Evolutionary conservation across 1,139 yeast genomes (phyloP).

Genomic region (Candida labiduridarum): DNA sequence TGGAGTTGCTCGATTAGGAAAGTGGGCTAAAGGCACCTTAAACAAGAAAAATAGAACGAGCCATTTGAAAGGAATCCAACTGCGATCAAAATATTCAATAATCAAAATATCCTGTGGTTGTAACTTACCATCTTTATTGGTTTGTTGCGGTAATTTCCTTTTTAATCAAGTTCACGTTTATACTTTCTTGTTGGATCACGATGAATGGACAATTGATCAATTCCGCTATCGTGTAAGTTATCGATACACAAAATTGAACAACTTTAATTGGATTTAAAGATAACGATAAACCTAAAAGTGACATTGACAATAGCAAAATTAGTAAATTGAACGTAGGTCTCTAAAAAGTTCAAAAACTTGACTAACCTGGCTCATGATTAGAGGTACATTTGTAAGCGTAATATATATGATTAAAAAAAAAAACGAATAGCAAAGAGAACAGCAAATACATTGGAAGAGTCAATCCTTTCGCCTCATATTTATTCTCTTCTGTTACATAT

Average conservation of each 20-base stretch:
- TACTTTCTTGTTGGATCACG: not conserved
- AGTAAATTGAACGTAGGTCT: not conserved
- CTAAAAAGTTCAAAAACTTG: not conserved
- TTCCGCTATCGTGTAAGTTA: slow-evolving; percentile 3
- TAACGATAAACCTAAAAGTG: not conserved
- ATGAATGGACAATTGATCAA: slow-evolving; percentile 4
- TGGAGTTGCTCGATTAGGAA: not conserved
- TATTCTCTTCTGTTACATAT: not conserved
- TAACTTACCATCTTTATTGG: not conserved
- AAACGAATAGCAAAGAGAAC: not conserved
- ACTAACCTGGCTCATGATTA: not conserved
- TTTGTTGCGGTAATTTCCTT: not conserved
- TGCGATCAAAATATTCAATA: too few species aligned
- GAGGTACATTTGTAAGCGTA: not conserved
- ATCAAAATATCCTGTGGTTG: too few species aligned
- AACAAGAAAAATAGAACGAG: too few species aligned
- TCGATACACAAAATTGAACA: slow-evolving; percentile 2
- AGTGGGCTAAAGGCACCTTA: too few species aligned
- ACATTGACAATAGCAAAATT: not conserved
- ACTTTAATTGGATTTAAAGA: not conserved
- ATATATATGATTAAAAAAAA: not conserved
- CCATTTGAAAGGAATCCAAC: too few species aligned
- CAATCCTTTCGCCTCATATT: not conserved
- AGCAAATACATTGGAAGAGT: not conserved
- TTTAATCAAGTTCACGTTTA: not conserved